Evolutionary conservation across 441 rosid species (phyloP).

Genomic region (Gossypium trilobum): DNA sequence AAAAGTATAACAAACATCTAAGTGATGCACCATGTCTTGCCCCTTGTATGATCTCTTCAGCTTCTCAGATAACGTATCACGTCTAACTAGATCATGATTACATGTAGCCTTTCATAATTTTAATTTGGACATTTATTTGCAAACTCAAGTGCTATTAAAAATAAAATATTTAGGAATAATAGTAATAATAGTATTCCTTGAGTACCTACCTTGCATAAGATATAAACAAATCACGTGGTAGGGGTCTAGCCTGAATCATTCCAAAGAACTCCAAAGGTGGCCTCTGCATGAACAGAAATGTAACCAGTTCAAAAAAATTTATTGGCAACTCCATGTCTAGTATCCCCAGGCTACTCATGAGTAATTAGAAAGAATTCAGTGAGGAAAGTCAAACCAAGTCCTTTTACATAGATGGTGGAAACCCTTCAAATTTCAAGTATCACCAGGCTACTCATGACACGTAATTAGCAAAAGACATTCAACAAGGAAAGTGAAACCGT

Average conservation of each 20-base stretch:
- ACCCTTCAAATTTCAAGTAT: no score
- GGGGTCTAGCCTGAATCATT: slow-evolving; percentile 72
- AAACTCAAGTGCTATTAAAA: not conserved
- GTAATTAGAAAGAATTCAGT: not conserved
- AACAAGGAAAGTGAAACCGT: not conserved
- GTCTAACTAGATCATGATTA: not conserved
- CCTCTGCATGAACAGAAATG: slow-evolving; percentile 43
- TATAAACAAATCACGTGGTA: slow-evolving; percentile 78
- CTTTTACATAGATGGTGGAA: not conserved
- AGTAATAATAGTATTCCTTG: not conserved
- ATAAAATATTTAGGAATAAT: not conserved
- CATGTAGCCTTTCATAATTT: not conserved
- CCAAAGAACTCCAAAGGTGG: slow-evolving; percentile 78
- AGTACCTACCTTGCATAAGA: slow-evolving; percentile 59
- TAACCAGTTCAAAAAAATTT: not conserved
- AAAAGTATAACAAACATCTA: not conserved
- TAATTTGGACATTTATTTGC: not conserved
- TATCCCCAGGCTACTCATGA: not conserved
- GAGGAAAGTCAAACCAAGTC: not conserved
- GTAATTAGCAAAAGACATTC: not conserved
- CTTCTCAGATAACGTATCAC: not conserved
- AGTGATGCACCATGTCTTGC: not conserved
- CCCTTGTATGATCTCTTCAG: not conserved
- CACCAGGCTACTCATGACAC: no score
- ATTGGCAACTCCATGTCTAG: not conserved